Conservation (phyloP, 371 early-diverging fungal species). For the Apophysomyces sp. region DNA sequence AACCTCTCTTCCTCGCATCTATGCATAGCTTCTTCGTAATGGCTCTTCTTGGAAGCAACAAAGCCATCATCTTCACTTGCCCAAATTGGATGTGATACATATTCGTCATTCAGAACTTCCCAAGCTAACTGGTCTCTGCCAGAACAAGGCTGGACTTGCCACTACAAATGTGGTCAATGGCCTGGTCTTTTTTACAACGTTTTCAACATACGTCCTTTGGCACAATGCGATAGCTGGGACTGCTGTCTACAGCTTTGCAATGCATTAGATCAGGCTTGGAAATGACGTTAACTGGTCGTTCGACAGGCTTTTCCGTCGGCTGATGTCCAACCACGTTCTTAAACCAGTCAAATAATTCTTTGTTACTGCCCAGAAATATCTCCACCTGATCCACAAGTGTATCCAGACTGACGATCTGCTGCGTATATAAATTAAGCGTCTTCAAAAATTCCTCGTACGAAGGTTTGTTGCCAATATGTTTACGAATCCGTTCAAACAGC, state of each 20-base stretch:
- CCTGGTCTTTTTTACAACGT: neutral
- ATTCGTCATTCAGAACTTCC: constrained; percentile 96
- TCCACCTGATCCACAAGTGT: constrained; percentile 82
- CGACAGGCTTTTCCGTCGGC: constrained; percentile 56
- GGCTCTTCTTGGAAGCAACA: constrained; percentile 91
- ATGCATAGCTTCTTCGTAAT: constrained; percentile 95
- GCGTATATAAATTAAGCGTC: constrained; percentile 93
- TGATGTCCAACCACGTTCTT: constrained; percentile 94
- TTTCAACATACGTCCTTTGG: constrained; percentile 59
- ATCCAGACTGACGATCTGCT: constrained; percentile 88
- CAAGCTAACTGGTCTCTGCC: constrained; percentile 88
- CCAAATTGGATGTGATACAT: constrained; percentile 95
- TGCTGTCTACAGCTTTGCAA: constrained; percentile 48
- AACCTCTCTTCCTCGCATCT: constrained; percentile 95
- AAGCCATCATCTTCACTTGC: constrained; percentile 95
- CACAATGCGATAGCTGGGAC: constrained; percentile 75
- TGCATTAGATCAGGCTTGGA: constrained; percentile 65
- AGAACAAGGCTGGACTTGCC: constrained; percentile 67
- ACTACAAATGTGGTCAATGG: constrained; percentile 25
- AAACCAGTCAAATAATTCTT: constrained; percentile 92
- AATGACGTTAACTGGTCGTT: constrained; percentile 18
- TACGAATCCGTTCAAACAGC: constrained; percentile 91
- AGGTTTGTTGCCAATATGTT: constrained; percentile 78
- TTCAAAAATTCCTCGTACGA: constrained; percentile 98
- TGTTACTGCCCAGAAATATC: constrained; percentile 74